These are phyloP conservation scores for Pseudogymnoascus sp. DNA, from an alignment of 2,329 filamentous ascomycete species.

Conservation along the genomic window DNA sequence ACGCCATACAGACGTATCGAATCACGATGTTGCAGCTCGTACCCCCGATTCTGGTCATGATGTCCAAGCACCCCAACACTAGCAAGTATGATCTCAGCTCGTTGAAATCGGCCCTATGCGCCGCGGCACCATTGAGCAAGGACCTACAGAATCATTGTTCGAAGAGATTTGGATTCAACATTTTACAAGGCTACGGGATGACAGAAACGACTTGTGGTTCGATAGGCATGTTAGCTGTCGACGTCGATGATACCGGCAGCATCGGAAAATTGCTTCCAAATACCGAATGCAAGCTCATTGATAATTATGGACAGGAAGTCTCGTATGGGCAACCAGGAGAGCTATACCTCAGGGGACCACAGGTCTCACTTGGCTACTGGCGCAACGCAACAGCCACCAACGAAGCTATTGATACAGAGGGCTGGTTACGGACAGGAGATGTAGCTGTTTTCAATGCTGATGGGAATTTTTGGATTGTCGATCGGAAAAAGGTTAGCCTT, in stretches of 20 bases:
- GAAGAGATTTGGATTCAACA: constrained; percentile 31
- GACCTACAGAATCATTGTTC: constrained; percentile 40
- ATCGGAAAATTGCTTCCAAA: constrained; percentile 48
- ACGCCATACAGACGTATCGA: constrained; percentile 40
- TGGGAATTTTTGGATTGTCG: constrained; percentile 43
- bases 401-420: constrained; percentile 41
- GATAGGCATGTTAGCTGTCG: constrained; percentile 34
- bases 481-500: constrained; percentile 38
- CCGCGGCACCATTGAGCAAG: constrained; percentile 43
- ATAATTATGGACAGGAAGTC: constrained; percentile 44
- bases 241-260: constrained; percentile 35
- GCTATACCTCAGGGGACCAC: constrained; percentile 45
- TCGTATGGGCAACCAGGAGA: constrained; percentile 41
- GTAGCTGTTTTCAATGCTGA: constrained; percentile 41
- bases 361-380: constrained; percentile 52
- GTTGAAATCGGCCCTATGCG: constrained; percentile 39
- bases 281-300: constrained; percentile 43
- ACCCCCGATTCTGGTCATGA: constrained; percentile 49
- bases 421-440: constrained; percentile 53
- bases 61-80: constrained; percentile 48
- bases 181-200: constrained; percentile 53
- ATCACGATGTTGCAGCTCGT: constrained; percentile 47
- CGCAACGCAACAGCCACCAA: constrained; percentile 44
- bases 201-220: constrained; percentile 43
- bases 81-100: constrained; percentile 44